Evolutionary conservation across 1,284 basidiomycete species (phyloP).

Genomic region (Malassezia slooffiae): DNA sequence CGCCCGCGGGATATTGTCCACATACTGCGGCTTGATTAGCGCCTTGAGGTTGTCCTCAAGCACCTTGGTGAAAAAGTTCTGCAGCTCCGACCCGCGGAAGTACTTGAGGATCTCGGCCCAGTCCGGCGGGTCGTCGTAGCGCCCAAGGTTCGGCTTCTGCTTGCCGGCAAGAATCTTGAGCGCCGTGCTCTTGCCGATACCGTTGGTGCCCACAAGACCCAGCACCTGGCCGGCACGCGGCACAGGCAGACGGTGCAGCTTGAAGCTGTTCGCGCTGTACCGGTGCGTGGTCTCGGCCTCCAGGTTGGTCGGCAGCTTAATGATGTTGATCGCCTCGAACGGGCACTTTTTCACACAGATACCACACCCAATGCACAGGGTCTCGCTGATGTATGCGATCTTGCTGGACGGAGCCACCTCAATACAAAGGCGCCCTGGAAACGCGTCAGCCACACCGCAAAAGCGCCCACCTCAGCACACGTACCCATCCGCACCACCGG

Average conservation of each 20-base stretch:
- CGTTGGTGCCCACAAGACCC: constrained; percentile 45
- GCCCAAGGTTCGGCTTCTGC: constrained; percentile 45
- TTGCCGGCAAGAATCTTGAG: constrained; percentile 46
- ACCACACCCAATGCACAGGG: constrained; percentile 46
- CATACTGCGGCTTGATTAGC: constrained; percentile 46
- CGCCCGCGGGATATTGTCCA: constrained; percentile 45
- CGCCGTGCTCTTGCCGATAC: constrained; percentile 46
- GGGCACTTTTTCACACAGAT: constrained; percentile 47
- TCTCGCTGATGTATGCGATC: constrained; percentile 44
- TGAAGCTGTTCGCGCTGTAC: constrained; percentile 47
- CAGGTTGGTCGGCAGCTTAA: constrained; percentile 46
- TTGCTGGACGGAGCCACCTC: constrained; percentile 39
- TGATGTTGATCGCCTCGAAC: constrained; percentile 47
- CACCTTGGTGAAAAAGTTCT: constrained; percentile 47
- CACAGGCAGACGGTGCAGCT: constrained; percentile 42
- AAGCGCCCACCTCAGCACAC: background rate
- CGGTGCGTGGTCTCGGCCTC: constrained; percentile 45
- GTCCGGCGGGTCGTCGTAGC: constrained; percentile 46
- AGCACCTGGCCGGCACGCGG: constrained; percentile 45
- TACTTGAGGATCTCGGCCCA: constrained; percentile 46
- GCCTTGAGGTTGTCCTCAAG: constrained; percentile 47
- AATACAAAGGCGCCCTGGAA: constrained; percentile 29
- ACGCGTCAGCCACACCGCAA: background rate
- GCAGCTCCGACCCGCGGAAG: constrained; percentile 45
- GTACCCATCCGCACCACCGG: constrained; percentile 44